Percentiles rank a stretch among this genome's conserved stretches.
These are phyloP conservation scores for Dissophora ornata DNA, from an alignment of 192 early-diverging fungal species.

Conservation along the genomic window DNA sequence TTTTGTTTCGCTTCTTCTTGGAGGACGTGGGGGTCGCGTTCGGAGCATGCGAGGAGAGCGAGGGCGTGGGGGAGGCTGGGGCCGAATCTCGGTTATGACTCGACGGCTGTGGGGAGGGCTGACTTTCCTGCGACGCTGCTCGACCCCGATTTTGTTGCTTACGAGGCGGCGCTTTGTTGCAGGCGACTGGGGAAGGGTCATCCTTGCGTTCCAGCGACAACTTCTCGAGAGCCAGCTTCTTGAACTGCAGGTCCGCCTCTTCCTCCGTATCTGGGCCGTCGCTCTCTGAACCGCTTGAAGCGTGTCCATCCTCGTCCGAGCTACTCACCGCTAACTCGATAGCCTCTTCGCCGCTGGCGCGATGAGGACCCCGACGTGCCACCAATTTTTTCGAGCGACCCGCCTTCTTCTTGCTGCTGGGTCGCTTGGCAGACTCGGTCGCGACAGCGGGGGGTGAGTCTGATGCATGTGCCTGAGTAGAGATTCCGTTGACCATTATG, in stretches of 20 bases:
- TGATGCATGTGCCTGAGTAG: not conserved
- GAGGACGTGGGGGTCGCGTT: not conserved
- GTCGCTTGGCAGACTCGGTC: constrained; percentile 12
- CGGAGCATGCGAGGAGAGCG: constrained; percentile 25
- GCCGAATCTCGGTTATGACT: constrained; percentile 36
- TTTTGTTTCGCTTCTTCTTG: constrained; percentile 40
- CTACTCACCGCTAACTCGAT: constrained; percentile 46
- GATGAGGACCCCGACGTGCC: constrained; percentile 41
- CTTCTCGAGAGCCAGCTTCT: constrained; percentile 43
- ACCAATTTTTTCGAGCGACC: constrained; percentile 45
- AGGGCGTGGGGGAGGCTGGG: constrained; percentile 41
- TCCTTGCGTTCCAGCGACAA: constrained; percentile 44
- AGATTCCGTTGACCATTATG: too few species aligned
- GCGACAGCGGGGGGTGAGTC: constrained; percentile 4
- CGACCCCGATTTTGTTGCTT: constrained; percentile 25
- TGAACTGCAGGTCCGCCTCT: constrained; percentile 49
- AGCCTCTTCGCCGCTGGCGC: constrained; percentile 37
- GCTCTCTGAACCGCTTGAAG: constrained; percentile 30
- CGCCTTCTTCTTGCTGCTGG: constrained; percentile 35
- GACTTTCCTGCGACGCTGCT: constrained; percentile 17
- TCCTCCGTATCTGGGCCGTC: constrained; percentile 48
- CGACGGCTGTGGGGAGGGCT: not conserved
- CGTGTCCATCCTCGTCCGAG: constrained; percentile 32
- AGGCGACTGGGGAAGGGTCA: not conserved
- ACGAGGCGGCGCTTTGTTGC: constrained; percentile 16